Evolutionary conservation across 2,329 filamentous ascomycete species (phyloP), one percentile per base, ranked within the genome.

Genomic region (Colletotrichum sp.): DNA sequence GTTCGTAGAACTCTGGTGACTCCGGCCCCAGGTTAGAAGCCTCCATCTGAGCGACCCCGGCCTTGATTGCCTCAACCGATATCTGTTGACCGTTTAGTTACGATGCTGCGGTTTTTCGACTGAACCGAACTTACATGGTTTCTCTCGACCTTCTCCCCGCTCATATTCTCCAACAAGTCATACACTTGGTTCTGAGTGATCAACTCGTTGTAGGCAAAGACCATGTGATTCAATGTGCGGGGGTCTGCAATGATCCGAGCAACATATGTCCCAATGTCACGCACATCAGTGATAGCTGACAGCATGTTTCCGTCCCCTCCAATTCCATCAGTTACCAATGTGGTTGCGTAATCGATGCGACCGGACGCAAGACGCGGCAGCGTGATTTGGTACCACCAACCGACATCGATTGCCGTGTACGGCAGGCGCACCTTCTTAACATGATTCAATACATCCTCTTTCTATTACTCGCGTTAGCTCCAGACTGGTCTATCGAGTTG

Each of bases 221-320:
- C 87, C 71, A 82, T 84, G 78, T 86, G 86, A 81, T 92, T 91
- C 65, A 92, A 72, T 4, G 90, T 92, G 24, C 55, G 81, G 6
- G 85, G 83, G 77, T 92, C 90, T 2, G 80, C 78, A 39, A 92
- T 86, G 78, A 92, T 89, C 22, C 82, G 80, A 2, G 88, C 89
- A 8, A 89, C 85, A 72, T 87, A 91, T 64, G 80, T 81, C 6
- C 90, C 90, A 68, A 92, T 85, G 77, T 92, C 55, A 16, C 55
- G 55, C 24, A 26, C 26, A 2, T 59, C 55, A 59, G 55, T 59
- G 15, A 59, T 26, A 28, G 55, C 55, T 10, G 55, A 59, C 0
- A 28, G 13, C 24, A 59, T 30, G 16, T 59, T 59, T 9, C 55
- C 55, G 9, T 59, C 24, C 24, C 55, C 24, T 16, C 24, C 24